Conservation (phyloP, 2,329 filamentous ascomycete genomes). For the Penicillium palitans region DNA sequence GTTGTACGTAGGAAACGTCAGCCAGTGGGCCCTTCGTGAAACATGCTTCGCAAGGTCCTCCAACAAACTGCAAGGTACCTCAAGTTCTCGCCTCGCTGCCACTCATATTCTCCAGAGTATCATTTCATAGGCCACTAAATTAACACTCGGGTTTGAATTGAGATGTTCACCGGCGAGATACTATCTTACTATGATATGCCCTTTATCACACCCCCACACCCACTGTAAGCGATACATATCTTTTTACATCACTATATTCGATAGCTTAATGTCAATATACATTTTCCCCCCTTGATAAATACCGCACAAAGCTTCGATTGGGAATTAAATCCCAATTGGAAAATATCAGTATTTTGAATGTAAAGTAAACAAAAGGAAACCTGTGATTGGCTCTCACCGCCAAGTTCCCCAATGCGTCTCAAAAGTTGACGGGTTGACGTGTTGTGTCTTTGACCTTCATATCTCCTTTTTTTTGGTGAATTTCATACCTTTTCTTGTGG, state of each 20-base stretch:
- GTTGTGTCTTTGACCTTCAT: slow-evolving; percentile 10
- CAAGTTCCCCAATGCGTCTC: slow-evolving; percentile 22
- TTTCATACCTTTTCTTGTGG: slow-evolving; percentile 13
- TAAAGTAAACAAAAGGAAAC: slow-evolving; percentile 10
- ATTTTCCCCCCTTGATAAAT: background rate
- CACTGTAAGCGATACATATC: background rate
- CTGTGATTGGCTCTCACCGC: slow-evolving; percentile 31
- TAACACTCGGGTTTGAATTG: background rate
- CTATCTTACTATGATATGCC: background rate
- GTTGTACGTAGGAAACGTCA: background rate
- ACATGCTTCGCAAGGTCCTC: background rate
- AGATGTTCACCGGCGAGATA: background rate
- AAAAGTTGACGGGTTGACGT: slow-evolving; percentile 13
- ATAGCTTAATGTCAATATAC: background rate
- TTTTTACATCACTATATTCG: background rate
- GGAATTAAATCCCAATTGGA: background rate
- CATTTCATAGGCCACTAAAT: background rate
- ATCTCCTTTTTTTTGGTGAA: slow-evolving; percentile 20
- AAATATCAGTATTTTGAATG: background rate
- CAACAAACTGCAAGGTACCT: background rate
- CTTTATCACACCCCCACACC: background rate
- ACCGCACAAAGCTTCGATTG: background rate
- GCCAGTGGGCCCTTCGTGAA: background rate
- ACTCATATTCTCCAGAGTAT: background rate
- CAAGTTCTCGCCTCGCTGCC: background rate